These are phyloP conservation scores for Citrullus colocynthis DNA, from an alignment of 306 rosid genomes.

Conservation along the genomic window DNA sequence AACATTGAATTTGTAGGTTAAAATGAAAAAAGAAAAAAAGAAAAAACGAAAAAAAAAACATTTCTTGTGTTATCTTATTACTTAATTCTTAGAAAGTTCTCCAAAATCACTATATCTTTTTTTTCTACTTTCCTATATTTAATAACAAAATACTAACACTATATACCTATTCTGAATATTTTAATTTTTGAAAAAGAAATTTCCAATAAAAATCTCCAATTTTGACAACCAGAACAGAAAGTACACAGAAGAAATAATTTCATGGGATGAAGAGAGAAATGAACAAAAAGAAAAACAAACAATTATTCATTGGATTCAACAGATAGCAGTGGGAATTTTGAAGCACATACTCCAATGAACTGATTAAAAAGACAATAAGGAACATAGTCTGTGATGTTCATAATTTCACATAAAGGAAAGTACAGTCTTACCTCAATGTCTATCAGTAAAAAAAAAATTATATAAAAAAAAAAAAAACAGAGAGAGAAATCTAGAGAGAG, in stretches of 20 bases:
- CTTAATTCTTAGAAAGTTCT: neutral
- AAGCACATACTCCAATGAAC: constrained; percentile 68
- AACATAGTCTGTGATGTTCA: constrained; percentile 54
- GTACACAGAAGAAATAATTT: neutral
- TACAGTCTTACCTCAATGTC: neutral
- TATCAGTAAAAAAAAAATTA: neutral
- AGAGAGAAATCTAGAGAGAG: neutral
- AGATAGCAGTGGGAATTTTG: neutral
- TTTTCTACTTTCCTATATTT: too few species aligned
- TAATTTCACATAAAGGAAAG: neutral
- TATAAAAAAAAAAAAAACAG: neutral
- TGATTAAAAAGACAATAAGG: constrained; percentile 45
- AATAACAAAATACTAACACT: too few species aligned
- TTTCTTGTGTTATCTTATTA: neutral
- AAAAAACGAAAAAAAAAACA: neutral
- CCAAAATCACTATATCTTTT: neutral
- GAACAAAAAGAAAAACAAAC: neutral
- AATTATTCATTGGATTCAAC: neutral
- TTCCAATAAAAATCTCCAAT: neutral
- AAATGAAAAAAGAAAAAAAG: neutral
- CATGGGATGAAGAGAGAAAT: neutral
- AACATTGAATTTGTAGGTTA: neutral
- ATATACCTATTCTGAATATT: too few species aligned
- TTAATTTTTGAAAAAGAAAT: neutral
- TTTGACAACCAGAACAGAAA: neutral